These are phyloP conservation scores for Neonectria hederae DNA, from an alignment of 2,329 filamentous ascomycete genomes.

Conservation along the genomic window DNA sequence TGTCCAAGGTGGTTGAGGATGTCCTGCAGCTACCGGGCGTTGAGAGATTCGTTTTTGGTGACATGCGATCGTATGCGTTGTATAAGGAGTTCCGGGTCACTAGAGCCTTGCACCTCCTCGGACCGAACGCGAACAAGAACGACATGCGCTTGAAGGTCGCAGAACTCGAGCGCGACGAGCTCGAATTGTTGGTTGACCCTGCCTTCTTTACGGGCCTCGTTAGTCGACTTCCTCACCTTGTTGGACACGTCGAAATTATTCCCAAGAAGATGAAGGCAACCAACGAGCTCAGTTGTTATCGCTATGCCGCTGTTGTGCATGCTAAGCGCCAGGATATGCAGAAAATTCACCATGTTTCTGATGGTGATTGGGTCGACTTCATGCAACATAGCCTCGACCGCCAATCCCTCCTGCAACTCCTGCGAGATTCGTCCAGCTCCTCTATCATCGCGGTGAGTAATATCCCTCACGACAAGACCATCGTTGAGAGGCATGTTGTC, in stretches of 20 bases:
- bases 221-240: slow-evolving; percentile 26
- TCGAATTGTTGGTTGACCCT: slow-evolving; percentile 40
- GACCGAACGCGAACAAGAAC: slow-evolving; percentile 9
- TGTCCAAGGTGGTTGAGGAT: slow-evolving; percentile 25
- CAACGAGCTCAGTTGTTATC: slow-evolving; percentile 38
- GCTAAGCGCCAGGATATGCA: neutral
- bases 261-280: slow-evolving; percentile 28
- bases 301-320: slow-evolving; percentile 34
- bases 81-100: slow-evolving; percentile 28
- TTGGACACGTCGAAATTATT: slow-evolving; percentile 9
- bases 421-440: slow-evolving; percentile 2
- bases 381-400: slow-evolving; percentile 9
- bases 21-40: slow-evolving; percentile 8
- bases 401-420: slow-evolving; percentile 15
- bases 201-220: slow-evolving; percentile 36
- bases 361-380: slow-evolving; percentile 36
- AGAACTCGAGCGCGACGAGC: slow-evolving; percentile 27
- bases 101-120: slow-evolving; percentile 11
- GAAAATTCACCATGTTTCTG: slow-evolving; percentile 23
- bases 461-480: slow-evolving; percentile 45
- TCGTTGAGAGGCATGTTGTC: slow-evolving; percentile 38
- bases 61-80: slow-evolving; percentile 34
- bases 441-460: slow-evolving; percentile 32
- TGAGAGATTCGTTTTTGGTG: slow-evolving; percentile 33
- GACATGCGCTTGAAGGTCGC: slow-evolving; percentile 18